phyloP scores from a whole-genome alignment of 345 rosid species.

The Lumnitzera racemosa region DNA sequence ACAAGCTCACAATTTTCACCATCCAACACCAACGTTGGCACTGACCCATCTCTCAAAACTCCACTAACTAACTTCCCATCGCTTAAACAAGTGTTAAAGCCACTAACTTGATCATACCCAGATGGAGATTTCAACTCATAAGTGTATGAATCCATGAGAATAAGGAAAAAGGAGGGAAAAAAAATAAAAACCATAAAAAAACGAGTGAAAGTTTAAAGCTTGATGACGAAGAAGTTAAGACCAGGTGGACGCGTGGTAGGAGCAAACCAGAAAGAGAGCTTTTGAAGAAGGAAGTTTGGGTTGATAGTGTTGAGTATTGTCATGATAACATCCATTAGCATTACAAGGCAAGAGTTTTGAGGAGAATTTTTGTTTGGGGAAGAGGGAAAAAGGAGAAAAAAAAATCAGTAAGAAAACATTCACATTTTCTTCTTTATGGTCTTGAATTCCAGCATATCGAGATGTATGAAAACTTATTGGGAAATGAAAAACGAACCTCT shows the following conservation, averaged over 20 bases:
- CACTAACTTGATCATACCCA: conserved; percentile 17
- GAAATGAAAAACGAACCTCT: not conserved
- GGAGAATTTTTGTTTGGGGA: not conserved
- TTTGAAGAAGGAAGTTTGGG: conserved; percentile 48
- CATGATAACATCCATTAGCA: conserved; percentile 40
- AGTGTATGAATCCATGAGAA: not conserved
- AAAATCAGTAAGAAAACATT: conserved; percentile 24
- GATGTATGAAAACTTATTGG: conserved; percentile 10
- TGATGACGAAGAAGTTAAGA: conserved; percentile 15
- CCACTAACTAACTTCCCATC: conserved; percentile 21
- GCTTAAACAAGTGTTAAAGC: conserved; percentile 23
- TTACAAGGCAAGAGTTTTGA: conserved; percentile 9
- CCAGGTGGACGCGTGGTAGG: conserved; percentile 71
- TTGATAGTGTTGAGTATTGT: conserved; percentile 20
- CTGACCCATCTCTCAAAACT: conserved; percentile 21
- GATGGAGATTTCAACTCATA: conserved; percentile 20
- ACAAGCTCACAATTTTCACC: conserved; percentile 51
- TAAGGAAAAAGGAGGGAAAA: not conserved
- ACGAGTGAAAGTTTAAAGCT: not conserved
- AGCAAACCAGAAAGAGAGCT: conserved; percentile 68
- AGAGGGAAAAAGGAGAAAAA: not conserved
- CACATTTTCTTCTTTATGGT: conserved; percentile 36
- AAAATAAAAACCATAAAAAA: conserved; percentile 19
- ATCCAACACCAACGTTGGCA: conserved; percentile 44
- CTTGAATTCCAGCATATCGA: conserved; percentile 26